Conservation (phyloP, 257 asterid genomes). For the Solanum infundibuliforme region DNA sequence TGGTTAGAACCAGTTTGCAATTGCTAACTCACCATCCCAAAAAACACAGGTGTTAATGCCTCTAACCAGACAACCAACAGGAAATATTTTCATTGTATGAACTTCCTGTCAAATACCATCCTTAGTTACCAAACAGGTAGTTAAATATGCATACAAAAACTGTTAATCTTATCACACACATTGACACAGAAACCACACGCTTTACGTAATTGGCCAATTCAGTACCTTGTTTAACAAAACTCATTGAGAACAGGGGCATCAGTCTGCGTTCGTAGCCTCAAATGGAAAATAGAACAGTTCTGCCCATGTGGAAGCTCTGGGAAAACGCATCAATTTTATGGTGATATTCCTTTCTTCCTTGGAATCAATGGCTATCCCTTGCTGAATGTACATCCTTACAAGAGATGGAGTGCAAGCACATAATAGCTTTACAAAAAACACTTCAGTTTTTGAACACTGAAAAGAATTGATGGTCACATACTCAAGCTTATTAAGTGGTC, state of each 20-base stretch:
- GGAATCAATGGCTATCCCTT: background rate
- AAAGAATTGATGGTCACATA: background rate
- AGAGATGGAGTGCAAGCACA: background rate
- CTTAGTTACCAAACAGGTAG: background rate
- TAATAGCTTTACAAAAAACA: background rate
- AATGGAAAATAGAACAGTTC: background rate
- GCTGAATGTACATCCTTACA: background rate
- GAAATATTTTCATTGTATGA: background rate
- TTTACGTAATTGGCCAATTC: background rate
- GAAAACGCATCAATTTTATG: background rate
- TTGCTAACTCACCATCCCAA: background rate
- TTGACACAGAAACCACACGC: background rate
- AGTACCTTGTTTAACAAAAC: background rate
- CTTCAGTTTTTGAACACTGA: background rate
- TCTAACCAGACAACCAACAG: background rate
- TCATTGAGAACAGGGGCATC: background rate
- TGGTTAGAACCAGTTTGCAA: background rate
- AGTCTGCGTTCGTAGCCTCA: background rate
- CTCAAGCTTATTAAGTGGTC: background rate
- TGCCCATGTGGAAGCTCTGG: background rate
- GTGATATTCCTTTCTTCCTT: background rate
- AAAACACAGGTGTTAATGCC: background rate
- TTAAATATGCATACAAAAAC: background rate
- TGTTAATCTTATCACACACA: background rate
- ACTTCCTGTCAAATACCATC: background rate